phyloP scores from a whole-genome alignment of 1,284 basidiomycete genomes.

The Jaminaea rosea region DNA sequence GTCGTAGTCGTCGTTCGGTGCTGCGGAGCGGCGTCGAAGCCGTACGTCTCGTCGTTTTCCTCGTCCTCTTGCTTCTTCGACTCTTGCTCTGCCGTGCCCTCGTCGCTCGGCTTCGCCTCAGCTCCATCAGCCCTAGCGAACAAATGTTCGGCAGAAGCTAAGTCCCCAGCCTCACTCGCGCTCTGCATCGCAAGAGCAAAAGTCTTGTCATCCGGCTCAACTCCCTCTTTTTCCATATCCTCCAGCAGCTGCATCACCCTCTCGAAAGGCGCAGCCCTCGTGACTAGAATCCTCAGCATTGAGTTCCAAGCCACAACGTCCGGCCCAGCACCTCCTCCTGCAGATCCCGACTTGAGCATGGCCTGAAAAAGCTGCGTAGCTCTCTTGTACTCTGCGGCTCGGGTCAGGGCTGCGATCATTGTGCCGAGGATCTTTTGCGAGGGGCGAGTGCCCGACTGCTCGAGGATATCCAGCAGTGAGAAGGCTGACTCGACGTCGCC shows the following conservation, averaged over 20 bases:
- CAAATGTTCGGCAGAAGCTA: conserved; percentile 62
- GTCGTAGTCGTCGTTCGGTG: too few species aligned
- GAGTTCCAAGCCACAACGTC: conserved; percentile 51
- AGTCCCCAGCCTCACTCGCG: conserved; percentile 65
- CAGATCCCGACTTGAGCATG: conserved; percentile 58
- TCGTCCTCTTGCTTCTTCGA: neutral
- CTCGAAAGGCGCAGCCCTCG: conserved; percentile 66
- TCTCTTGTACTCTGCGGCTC: neutral
- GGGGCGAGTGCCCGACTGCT: neutral
- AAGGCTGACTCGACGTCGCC: conserved; percentile 64
- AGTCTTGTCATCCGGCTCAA: conserved; percentile 59
- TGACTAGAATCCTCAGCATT: conserved; percentile 74
- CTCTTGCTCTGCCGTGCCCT: too few species aligned
- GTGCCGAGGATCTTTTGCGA: neutral
- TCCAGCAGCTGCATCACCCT: conserved; percentile 62
- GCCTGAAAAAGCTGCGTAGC: neutral
- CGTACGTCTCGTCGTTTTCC: too few species aligned
- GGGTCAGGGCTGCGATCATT: neutral
- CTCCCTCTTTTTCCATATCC: conserved; percentile 52
- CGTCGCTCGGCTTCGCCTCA: conserved; percentile 15
- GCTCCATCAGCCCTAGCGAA: conserved; percentile 48
- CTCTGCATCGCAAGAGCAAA: conserved; percentile 74
- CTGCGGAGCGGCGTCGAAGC: too few species aligned
- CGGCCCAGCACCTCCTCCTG: conserved; percentile 18
- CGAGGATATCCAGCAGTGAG: conserved; percentile 59